phyloP scores from a whole-genome alignment of 2,329 filamentous ascomycete genomes.

The Neonectria ditissima region DNA sequence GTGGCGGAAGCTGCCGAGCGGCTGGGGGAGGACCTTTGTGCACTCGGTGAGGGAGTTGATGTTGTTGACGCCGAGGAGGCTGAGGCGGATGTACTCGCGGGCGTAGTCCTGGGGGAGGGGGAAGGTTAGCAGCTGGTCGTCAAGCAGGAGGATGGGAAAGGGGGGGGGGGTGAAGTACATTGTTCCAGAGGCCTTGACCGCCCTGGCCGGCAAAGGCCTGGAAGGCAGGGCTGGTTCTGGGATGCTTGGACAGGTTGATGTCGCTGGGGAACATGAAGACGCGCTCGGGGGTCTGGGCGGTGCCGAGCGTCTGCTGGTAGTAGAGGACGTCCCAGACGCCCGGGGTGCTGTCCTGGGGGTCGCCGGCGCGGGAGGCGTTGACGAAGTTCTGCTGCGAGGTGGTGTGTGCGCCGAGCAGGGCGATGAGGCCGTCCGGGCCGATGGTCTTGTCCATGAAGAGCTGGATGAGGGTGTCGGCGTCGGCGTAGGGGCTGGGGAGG shows the following conservation, averaged over 20 bases:
- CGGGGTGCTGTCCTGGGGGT: constrained; percentile 64
- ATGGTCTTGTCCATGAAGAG: constrained; percentile 67
- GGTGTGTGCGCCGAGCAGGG: constrained; percentile 67
- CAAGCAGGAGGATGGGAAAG: too few relatives aligned
- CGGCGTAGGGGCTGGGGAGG: constrained; percentile 57
- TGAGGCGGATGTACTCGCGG: constrained; percentile 65
- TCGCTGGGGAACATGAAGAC: constrained; percentile 59
- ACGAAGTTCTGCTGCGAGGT: constrained; percentile 62
- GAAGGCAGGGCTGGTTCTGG: constrained; percentile 53
- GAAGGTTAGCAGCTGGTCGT: constrained; percentile 13
- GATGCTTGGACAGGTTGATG: constrained; percentile 52
- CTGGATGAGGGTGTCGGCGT: constrained; percentile 60
- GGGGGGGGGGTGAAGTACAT: too few relatives aligned
- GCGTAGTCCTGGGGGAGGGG: constrained; percentile 60
- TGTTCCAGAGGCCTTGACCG: constrained; percentile 56
- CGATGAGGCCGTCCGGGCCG: constrained; percentile 60
- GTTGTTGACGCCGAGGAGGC: constrained; percentile 66
- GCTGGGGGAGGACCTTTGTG: constrained; percentile 62
- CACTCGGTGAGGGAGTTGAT: constrained; percentile 68
- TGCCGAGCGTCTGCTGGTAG: constrained; percentile 56
- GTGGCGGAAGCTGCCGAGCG: constrained; percentile 30
- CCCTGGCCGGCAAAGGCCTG: constrained; percentile 49
- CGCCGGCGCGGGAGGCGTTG: constrained; percentile 53
- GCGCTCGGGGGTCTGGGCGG: constrained; percentile 46
- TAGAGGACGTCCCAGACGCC: constrained; percentile 66